phyloP scores from a whole-genome alignment of 495 filamentous ascomycete species.

The Patellaria atrata region DNA sequence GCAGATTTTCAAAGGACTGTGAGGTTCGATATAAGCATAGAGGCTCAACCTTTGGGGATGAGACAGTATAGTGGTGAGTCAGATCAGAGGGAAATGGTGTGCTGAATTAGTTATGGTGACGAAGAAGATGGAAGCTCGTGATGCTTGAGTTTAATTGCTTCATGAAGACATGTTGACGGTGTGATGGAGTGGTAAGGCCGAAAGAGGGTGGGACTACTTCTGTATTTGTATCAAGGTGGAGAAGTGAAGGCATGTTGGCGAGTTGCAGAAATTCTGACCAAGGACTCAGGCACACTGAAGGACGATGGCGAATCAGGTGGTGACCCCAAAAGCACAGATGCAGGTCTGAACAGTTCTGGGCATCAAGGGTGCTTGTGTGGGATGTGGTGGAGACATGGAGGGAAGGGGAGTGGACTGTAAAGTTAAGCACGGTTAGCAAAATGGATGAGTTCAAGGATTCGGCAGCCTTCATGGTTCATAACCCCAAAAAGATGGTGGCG shows the following conservation, averaged over 20 bases:
- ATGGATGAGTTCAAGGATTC: too few species aligned
- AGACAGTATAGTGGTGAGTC: background rate
- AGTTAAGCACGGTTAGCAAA: too few species aligned
- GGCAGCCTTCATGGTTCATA: too few species aligned
- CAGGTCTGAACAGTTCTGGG: constrained; percentile 3
- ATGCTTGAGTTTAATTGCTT: background rate
- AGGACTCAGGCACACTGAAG: background rate
- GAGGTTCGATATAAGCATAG: background rate
- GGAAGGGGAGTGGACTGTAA: too few species aligned
- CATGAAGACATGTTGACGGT: background rate
- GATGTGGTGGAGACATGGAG: too few species aligned
- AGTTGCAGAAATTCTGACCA: background rate
- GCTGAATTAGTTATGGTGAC: background rate
- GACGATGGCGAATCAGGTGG: constrained; percentile 3
- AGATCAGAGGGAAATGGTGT: background rate
- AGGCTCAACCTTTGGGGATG: background rate
- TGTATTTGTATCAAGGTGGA: too few species aligned
- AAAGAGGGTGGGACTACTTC: constrained; percentile 1
- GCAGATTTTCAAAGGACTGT: background rate
- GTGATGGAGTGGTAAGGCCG: background rate
- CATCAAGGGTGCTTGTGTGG: too few species aligned
- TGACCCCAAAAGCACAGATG: background rate
- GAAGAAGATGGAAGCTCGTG: background rate
- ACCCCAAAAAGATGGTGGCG: too few species aligned
- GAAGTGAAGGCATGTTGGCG: too few species aligned